Conservation (phyloP, 2,329 filamentous ascomycete species). For the Calycina marina region DNA sequence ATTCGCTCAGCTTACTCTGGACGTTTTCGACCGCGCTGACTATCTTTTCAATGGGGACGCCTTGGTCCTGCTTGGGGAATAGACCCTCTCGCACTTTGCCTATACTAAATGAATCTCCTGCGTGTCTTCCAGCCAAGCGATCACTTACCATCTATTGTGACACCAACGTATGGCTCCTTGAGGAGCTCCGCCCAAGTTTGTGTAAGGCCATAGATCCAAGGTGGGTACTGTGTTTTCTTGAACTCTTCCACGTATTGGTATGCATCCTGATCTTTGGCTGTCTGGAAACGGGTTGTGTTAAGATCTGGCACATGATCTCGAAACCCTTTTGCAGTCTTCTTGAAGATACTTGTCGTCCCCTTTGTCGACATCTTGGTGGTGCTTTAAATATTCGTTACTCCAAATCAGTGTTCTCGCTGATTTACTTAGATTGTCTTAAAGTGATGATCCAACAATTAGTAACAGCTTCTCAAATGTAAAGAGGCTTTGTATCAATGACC, state of each 20-base stretch:
- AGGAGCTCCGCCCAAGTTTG: constrained; percentile 60
- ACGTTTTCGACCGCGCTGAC: constrained; percentile 33
- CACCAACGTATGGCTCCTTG: constrained; percentile 17
- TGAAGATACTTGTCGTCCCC: no score
- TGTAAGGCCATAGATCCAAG: constrained; percentile 40
- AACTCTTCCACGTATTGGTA: constrained; percentile 48
- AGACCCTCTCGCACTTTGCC: constrained; percentile 19
- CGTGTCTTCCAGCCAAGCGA: constrained; percentile 20
- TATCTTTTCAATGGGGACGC: constrained; percentile 6
- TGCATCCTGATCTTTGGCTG: constrained; percentile 46
- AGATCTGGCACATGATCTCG: constrained; percentile 49
- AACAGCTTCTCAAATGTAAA: no score
- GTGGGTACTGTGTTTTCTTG: constrained; percentile 35
- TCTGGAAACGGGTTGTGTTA: constrained; percentile 42
- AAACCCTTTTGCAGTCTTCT: constrained; percentile 25
- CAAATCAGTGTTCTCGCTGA: no score
- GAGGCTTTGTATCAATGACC: no score
- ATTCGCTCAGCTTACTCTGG: constrained; percentile 1
- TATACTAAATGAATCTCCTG: constrained; percentile 47
- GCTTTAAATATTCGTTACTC: no score
- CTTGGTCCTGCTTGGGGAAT: constrained; percentile 7
- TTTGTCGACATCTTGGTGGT: no score
- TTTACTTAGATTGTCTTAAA: no score
- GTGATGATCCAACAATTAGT: no score
- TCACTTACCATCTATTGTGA: constrained; percentile 8